These are phyloP conservation scores for Phlegmacium glaucopus DNA, from an alignment of 768 basidiomycete species.

Conservation along the genomic window DNA sequence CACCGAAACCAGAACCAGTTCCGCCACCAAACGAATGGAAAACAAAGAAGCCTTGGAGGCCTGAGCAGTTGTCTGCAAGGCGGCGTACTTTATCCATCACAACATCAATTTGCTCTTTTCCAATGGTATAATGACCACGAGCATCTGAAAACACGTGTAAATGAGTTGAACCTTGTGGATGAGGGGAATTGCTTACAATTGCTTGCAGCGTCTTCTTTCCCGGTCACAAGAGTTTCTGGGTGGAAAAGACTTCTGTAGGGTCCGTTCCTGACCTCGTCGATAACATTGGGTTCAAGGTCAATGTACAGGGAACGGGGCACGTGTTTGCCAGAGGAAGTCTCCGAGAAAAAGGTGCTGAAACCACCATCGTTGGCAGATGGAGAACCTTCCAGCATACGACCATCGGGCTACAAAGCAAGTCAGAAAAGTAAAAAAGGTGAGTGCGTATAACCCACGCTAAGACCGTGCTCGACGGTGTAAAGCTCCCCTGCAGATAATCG, in stretches of 20 bases:
- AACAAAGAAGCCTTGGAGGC: slow-evolving; percentile 99
- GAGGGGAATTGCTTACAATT: slow-evolving; percentile 64
- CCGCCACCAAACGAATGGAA: slow-evolving; percentile 99
- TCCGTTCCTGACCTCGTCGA: slow-evolving; percentile 95
- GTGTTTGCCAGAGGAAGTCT: slow-evolving; percentile 94
- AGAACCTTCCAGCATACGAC: slow-evolving; percentile 79
- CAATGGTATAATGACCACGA: slow-evolving; percentile 98
- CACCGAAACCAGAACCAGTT: slow-evolving; percentile 98
- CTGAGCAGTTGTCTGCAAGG: slow-evolving; percentile 95
- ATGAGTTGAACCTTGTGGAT: background rate
- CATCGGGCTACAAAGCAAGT: slow-evolving; percentile 72
- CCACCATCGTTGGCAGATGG: slow-evolving; percentile 79
- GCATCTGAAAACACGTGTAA: slow-evolving; percentile 58
- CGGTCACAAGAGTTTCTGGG: slow-evolving; percentile 96
- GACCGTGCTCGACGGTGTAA: slow-evolving; percentile 97
- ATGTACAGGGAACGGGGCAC: slow-evolving; percentile 98
- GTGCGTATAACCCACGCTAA: slow-evolving; percentile 63
- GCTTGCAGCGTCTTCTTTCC: slow-evolving; percentile 99
- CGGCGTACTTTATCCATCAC: slow-evolving; percentile 98
- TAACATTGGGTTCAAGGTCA: slow-evolving; percentile 95
- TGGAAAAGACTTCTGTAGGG: slow-evolving; percentile 97
- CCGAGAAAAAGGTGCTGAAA: slow-evolving; percentile 99
- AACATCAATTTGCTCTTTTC: slow-evolving; percentile 95
- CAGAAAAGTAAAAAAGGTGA: slow-evolving; percentile 13
- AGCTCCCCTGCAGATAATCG: slow-evolving; percentile 81